Base-by-base conservation (phyloP, 2,329 filamentous ascomycete species). In the Neodidymelliopsis sp. region DNA sequence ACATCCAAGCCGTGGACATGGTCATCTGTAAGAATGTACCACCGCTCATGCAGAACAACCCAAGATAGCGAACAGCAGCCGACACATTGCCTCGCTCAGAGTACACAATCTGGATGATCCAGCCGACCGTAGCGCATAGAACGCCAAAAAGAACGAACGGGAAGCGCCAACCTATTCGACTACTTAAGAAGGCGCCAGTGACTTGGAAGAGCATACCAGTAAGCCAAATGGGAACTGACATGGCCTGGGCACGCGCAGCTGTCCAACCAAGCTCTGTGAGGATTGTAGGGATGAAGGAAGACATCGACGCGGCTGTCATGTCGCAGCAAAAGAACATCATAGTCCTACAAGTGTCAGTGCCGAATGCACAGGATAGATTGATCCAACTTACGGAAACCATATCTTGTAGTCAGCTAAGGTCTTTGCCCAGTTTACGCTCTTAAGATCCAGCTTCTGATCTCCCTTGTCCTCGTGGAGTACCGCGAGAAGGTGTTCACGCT, bases 401-500 rank as follows among this genome's bases (percentile, higher is more conserved):
- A 73, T 82, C 80, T 72, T 83, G 79, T 67, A 84, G 66, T 80
- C 81, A 24, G 75, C 60, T n/a, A 84, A 62, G 5, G 79, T 79
- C 33, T 62, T 62, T 34, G 66, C 4, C 66, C 74, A 74, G 66
- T 78, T 77, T 23, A 84, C 61, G 47, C 82, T 76, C 13, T 65
- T 66, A 46, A 73, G 49, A 30, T 75, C 72, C 16, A 84, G 77
- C 41, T 77, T 71, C 2, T 76, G 58, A 28, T 62, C 63, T 8
- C 75, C 74, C 53, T 75, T 77, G 63, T 83, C 76, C 56, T 80
- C 78, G 20, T 75, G 69, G 18, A 47, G 70, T 63, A 15, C 84
- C 70, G 15, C 79, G 69, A 68, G 80, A 1, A 82, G 80, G 54
- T 84, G 82, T 46, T 70, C 70, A 27, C 75, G 75, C 68, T 85